Conservation (phyloP, 2,329 filamentous ascomycete genomes). For the Hymenoscyphus fraxineus region DNA sequence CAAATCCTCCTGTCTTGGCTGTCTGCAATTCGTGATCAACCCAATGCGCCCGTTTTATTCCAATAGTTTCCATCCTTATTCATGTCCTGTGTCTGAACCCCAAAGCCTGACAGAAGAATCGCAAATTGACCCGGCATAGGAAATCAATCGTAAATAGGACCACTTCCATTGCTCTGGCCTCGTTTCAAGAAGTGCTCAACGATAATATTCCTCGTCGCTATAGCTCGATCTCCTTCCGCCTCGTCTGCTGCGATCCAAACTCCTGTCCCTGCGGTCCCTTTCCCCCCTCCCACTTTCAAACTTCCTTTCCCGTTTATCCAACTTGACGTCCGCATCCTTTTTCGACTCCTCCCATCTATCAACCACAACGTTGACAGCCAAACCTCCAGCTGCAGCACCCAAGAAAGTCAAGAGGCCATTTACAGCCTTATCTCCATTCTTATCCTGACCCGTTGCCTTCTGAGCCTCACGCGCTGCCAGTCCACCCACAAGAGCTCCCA, state of each 20-base stretch:
- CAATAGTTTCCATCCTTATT: no score
- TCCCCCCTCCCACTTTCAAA: constrained; percentile 8
- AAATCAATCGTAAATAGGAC: neutral
- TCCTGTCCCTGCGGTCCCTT: constrained; percentile 5
- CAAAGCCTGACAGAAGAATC: neutral
- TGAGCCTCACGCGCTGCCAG: constrained; percentile 29
- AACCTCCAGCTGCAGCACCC: constrained; percentile 28
- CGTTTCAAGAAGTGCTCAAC: neutral
- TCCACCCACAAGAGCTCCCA: constrained; percentile 28
- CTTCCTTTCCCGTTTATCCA: constrained; percentile 22
- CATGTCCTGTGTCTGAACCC: no score
- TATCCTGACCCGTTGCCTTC: constrained; percentile 18
- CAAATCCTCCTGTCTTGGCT: neutral
- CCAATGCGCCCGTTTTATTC: no score
- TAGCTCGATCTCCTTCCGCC: constrained; percentile 7
- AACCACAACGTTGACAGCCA: constrained; percentile 28
- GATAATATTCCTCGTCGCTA: constrained; percentile 8
- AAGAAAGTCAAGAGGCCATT: constrained; percentile 25
- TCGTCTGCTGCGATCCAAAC: neutral
- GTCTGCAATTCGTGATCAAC: neutral
- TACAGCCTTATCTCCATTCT: constrained; percentile 10
- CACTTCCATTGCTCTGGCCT: neutral
- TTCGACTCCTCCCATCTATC: constrained; percentile 25
- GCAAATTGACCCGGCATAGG: neutral
- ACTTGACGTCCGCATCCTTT: constrained; percentile 15